phyloP scores from a whole-genome alignment of 1,284 basidiomycete genomes.

The Xanthoconium separans region DNA sequence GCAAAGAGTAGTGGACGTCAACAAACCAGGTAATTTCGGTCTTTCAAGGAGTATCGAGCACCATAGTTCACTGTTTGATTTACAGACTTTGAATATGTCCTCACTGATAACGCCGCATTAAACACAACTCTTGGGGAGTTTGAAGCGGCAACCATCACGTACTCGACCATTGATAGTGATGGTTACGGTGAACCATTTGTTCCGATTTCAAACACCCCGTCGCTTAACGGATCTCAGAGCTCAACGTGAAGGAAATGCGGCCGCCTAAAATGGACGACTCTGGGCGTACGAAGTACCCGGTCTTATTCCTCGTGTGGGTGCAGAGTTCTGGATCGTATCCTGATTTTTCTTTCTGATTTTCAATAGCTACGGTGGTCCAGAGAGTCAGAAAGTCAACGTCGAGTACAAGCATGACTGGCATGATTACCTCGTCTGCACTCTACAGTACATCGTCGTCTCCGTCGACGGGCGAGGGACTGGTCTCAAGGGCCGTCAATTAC shows the following conservation, averaged over 20 bases:
- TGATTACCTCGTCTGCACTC: slow-evolving; percentile 77
- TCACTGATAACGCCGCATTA: slow-evolving; percentile 74
- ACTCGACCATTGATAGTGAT: slow-evolving; percentile 74
- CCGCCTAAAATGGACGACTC: slow-evolving; percentile 91
- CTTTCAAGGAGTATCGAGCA: neutral
- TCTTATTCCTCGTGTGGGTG: slow-evolving; percentile 78
- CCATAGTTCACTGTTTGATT: slow-evolving; percentile 8
- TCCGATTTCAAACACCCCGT: slow-evolving; percentile 14
- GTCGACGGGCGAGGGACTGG: slow-evolving; percentile 97
- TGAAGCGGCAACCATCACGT: slow-evolving; percentile 68
- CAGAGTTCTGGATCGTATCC: neutral
- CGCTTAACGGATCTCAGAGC: slow-evolving; percentile 45
- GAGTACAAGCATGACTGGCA: slow-evolving; percentile 80
- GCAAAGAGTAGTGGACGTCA: slow-evolving; percentile 75
- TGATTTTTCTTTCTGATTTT: slow-evolving; percentile 3
- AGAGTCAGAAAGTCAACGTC: slow-evolving; percentile 74
- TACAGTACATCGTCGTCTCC: slow-evolving; percentile 84
- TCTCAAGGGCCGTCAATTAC: slow-evolving; percentile 77
- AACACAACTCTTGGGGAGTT: slow-evolving; percentile 72
- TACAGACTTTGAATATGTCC: slow-evolving; percentile 57
- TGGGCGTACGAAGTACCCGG: slow-evolving; percentile 91
- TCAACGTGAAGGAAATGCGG: slow-evolving; percentile 87
- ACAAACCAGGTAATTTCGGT: slow-evolving; percentile 51
- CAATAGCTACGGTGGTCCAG: slow-evolving; percentile 85
- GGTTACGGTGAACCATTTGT: slow-evolving; percentile 64